Evolutionary conservation across 192 early-diverging fungal species (phyloP).

Genomic region (Coemansia sp.): DNA sequence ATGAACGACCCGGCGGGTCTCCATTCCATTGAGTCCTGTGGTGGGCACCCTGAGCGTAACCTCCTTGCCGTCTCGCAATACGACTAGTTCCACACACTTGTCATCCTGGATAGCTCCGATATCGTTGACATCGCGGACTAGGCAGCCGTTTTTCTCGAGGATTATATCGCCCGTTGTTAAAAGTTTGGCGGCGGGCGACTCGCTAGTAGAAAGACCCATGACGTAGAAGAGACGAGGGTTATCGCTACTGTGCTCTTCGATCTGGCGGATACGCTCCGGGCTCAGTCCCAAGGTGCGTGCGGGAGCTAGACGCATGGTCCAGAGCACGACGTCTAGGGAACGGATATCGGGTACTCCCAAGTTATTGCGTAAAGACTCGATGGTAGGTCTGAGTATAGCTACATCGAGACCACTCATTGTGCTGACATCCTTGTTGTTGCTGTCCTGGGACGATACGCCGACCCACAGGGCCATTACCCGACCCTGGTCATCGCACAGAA

Average conservation of each 20-base stretch:
- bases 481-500: conserved; percentile 64
- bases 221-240: conserved; percentile 63
- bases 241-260: conserved; percentile 48
- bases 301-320: conserved; percentile 71
- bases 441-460: conserved; percentile 73
- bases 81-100: conserved; percentile 59
- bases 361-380: conserved; percentile 55
- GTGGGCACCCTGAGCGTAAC: conserved; percentile 68
- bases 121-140: conserved; percentile 63
- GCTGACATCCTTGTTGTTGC: conserved; percentile 64
- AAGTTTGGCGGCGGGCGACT: conserved; percentile 56
- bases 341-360: conserved; percentile 57
- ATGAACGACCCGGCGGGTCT: conserved; percentile 71
- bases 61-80: conserved; percentile 76
- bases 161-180: conserved; percentile 70
- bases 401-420: conserved; percentile 60
- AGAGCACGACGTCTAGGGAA: conserved; percentile 67
- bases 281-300: conserved; percentile 69
- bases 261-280: conserved; percentile 60
- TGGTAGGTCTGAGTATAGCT: conserved; percentile 36
- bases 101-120: conserved; percentile 58
- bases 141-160: conserved; percentile 62
- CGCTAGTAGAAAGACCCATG: conserved; percentile 58
- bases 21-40: conserved; percentile 58
- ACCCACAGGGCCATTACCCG: conserved; percentile 67